Evolutionary conservation across 208 protist genomes (phyloP).

Genomic region (Spongospora subterranea): DNA sequence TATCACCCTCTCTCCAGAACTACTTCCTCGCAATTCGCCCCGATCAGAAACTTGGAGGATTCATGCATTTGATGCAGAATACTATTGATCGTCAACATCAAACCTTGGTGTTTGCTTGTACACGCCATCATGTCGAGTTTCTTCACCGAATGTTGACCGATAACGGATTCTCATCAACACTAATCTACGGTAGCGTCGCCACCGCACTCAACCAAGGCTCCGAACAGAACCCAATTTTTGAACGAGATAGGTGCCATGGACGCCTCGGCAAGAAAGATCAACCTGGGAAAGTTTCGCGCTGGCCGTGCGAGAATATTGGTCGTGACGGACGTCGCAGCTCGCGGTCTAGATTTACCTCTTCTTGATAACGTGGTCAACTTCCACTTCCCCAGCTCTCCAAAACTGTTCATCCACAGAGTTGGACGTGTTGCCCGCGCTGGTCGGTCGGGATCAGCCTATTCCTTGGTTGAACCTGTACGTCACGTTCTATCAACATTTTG

Average conservation of each 20-base stretch:
- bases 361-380: slow-evolving; percentile 99
- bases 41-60: slow-evolving; percentile 90
- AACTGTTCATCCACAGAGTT: slow-evolving; percentile 94
- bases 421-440: slow-evolving; percentile 98
- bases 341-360: slow-evolving; percentile 95
- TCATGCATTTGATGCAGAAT: slow-evolving; percentile 89
- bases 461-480: slow-evolving; percentile 51
- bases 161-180: not conserved
- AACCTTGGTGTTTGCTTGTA: slow-evolving; percentile 92
- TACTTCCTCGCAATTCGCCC: slow-evolving; percentile 88
- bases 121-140: slow-evolving; percentile 95
- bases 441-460: slow-evolving; percentile 77
- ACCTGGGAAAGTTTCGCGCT: slow-evolving; percentile 89
- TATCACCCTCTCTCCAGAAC: slow-evolving; percentile 69
- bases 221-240: no score
- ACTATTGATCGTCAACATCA: slow-evolving; percentile 79
- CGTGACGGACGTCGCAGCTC: slow-evolving; percentile 98
- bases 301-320: slow-evolving; percentile 86
- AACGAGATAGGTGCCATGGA: slow-evolving; percentile 89
- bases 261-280: slow-evolving; percentile 88
- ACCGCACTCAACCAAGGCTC: not conserved
- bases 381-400: slow-evolving; percentile 95
- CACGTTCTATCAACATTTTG: no score
- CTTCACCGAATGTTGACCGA: slow-evolving; percentile 86
- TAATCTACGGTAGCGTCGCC: slow-evolving; percentile 78